Base-by-base conservation (phyloP, 2,329 filamentous ascomycete species). In the Trichoderma brevicompactum region DNA sequence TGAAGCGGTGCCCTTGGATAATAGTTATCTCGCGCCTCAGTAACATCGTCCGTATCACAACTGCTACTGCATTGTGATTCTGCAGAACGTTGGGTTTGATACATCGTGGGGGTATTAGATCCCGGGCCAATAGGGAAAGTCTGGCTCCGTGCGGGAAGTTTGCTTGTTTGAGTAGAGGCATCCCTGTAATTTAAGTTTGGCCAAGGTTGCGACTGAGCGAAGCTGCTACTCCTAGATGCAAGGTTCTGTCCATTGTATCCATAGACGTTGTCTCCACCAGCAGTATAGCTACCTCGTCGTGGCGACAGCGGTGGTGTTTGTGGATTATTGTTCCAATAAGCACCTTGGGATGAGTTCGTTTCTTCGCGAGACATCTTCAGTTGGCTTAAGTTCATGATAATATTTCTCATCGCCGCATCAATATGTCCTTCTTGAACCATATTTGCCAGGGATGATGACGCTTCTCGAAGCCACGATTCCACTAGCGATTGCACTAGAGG, bases 291-390 rank as follows among this genome's bases (percentile, higher is more conserved):
- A 3, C 10, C 10, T 3, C 19, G 7, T 9, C 6, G 17, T 10
- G 58, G 46, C 5, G 46, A 52, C 23, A 41, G n/a, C 9, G 46
- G 46, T 9, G 58, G 58, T 10, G 58, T 61, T 19, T 52, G 58
- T 50, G 56, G 56, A 17, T 1, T 28, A 50, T 23, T 48, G n/a
- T 36, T 41, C 17, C 17, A 40, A 28, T 40, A 5, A n/a, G 2
- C n/a, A 3, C 13, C 32, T 49, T 28, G n/a, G 10, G 34, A 41
- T 1, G 12, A n/a, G n/a, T 9, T 32, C 3, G 7, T 23, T 15
- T 13, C 41, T 17, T 38, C 9, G 23, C 28, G 56, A 3, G 32
- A 2, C 5, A 17, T 6, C 5, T n/a, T 13, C 5, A 60, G 34
- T 23, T 17, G 34, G 34, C 5, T 40, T 13, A 60, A 32, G 17